These are phyloP conservation scores for Pseudoperonospora humuli DNA, from an alignment of 352 stramenopile species.

Conservation along the genomic window DNA sequence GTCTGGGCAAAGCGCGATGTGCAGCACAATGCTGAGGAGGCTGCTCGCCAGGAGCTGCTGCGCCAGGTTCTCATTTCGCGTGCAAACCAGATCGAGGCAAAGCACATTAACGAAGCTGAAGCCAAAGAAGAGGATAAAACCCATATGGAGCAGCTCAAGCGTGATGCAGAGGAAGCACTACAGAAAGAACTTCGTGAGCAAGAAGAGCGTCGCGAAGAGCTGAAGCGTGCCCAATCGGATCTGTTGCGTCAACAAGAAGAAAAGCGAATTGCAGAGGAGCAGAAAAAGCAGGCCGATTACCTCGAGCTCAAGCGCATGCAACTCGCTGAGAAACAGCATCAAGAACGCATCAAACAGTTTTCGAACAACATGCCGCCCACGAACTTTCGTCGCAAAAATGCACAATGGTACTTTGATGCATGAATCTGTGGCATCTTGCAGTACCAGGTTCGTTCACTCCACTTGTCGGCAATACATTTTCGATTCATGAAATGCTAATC, in stretches of 20 bases:
- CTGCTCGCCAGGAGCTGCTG: constrained; percentile 58
- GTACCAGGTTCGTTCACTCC: constrained; percentile 4
- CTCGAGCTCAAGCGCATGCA: constrained; percentile 81
- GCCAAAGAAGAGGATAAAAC: constrained; percentile 39
- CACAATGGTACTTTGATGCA: constrained; percentile 80
- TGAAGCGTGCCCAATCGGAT: constrained; percentile 65
- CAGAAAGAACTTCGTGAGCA: constrained; percentile 76
- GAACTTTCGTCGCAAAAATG: constrained; percentile 66
- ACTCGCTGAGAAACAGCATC: constrained; percentile 64
- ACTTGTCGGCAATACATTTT: constrained; percentile 23
- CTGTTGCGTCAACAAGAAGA: constrained; percentile 54
- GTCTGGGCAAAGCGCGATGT: constrained; percentile 73
- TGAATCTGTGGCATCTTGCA: constrained; percentile 13
- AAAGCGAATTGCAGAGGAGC: constrained; percentile 37
- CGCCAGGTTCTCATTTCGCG: too few species aligned
- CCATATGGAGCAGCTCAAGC: constrained; percentile 60
- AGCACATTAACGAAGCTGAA: constrained; percentile 29
- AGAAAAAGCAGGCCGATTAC: constrained; percentile 61
- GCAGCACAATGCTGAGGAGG: constrained; percentile 62
- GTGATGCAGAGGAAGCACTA: constrained; percentile 62
- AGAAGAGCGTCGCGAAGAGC: constrained; percentile 43
- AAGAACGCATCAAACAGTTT: constrained; percentile 58
- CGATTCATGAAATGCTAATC: constrained; percentile 5
- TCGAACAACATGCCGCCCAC: constrained; percentile 31
- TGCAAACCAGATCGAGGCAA: constrained; percentile 42